Conservation (phyloP, 176 grass and related monocot species). For the Aechmea fasciata region DNA sequence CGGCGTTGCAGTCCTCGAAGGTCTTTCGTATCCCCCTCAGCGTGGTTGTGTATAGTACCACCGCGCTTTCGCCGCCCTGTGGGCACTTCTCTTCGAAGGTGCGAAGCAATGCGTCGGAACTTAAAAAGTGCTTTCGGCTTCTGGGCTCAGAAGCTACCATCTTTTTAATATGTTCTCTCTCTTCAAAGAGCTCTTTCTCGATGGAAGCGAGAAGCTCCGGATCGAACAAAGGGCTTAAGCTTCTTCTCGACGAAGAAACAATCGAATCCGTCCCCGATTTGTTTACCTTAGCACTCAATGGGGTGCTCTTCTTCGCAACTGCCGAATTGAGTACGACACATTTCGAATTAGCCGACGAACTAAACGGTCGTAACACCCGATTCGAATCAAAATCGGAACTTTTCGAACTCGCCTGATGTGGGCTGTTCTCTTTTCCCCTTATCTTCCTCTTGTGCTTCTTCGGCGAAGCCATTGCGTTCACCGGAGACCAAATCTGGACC, state of each 20-base stretch:
- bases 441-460: conserved; percentile 29
- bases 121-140: conserved; percentile 30
- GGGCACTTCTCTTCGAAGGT: conserved; percentile 52
- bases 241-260: conserved; percentile 58
- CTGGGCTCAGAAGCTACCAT: conserved; percentile 29
- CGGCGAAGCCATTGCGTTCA: conserved; percentile 41
- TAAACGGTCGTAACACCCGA: conserved; percentile 52
- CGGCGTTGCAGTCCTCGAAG: conserved; percentile 86
- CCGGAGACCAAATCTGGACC: conserved; percentile 47
- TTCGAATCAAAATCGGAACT: conserved; percentile 30
- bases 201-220: conserved; percentile 78
- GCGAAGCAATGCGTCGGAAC: conserved; percentile 33
- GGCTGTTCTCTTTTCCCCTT: conserved; percentile 80
- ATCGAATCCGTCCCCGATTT: conserved; percentile 22
- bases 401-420: conserved; percentile 41
- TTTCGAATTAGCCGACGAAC: conserved; percentile 74
- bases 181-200: conserved; percentile 68
- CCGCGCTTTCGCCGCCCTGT: conserved; percentile 45
- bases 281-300: conserved; percentile 36
- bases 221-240: conserved; percentile 86
- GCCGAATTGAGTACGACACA: conserved; percentile 11
- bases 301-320: conserved; percentile 49
- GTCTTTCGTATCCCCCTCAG: conserved; percentile 75
- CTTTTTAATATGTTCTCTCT: conserved; percentile 75
- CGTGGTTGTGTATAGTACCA: conserved; percentile 88